Base-by-base conservation (phyloP, 306 rosid genomes). In the Quercus mongolica region DNA sequence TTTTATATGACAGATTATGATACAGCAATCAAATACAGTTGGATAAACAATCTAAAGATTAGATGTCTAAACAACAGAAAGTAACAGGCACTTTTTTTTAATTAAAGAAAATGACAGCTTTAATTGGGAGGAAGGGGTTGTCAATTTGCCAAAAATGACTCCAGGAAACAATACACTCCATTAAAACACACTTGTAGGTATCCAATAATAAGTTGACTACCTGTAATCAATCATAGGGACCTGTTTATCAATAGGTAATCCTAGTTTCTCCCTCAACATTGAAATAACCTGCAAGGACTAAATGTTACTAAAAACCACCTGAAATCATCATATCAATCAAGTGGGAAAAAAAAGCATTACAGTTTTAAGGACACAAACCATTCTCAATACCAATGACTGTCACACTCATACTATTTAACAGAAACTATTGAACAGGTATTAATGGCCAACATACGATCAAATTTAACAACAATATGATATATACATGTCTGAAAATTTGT, bases 161-260 rank as follows among this genome's bases (percentile, higher is more conserved):
- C 12, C 10, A 1, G 20, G 26, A 20, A 62, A 38, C 12, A 18
- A 33, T 31, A 75, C 25, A 69, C 19, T 26, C 55, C 1, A 25
- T 52, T 58, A 64, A 73, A 72, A 41, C 8, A 62, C 30, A 63
- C 46, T 79, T 78, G 71, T 68, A 81, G 54, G 56, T 78, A 5
- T 72, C 67, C 31, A 23, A 79, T 49, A 80, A 76, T 63, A 74
- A 51, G 61, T 67, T 54, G 63, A 54, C 73, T 82, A 94, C 98
- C 96, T 92, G 96, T 88, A 90, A 84, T 90, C 94, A 80, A 92
- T 92, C 88, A 88, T 77, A 73, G 93, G 87, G 78, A 87, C 87
- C 23, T 74, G 74, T 83, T 91, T 88, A 76, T 89, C 89, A 52
- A 75, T 84, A 62, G 85, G 56, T 70, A 95, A 80, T 76, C 89